These are phyloP conservation scores for Phialophora tarda DNA, from an alignment of 2,329 filamentous ascomycete species.

Conservation along the genomic window DNA sequence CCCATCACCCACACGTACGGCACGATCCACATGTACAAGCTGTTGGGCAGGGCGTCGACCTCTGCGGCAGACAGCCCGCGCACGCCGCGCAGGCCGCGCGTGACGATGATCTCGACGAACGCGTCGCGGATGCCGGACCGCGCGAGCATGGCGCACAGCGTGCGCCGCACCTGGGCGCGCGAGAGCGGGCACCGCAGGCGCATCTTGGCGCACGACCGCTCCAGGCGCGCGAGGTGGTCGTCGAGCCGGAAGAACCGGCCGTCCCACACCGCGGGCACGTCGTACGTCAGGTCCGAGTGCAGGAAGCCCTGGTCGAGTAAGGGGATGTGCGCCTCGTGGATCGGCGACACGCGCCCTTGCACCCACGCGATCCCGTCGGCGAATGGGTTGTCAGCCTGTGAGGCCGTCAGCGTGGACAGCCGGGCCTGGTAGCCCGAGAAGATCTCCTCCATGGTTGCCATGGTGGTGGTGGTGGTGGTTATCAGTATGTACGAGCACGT, in stretches of 20 bases:
- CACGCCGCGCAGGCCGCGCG: conserved; percentile 54
- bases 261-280: conserved; percentile 60
- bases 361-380: conserved; percentile 57
- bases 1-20: conserved; percentile 60
- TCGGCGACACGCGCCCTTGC: conserved; percentile 50
- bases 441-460: conserved; percentile 54
- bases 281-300: conserved; percentile 60
- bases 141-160: conserved; percentile 53
- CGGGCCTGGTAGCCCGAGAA: conserved; percentile 49
- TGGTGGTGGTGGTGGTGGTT: conserved; percentile 30
- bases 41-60: conserved; percentile 43
- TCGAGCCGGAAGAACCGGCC: conserved; percentile 60
- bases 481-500: too few relatives aligned
- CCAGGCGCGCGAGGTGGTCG: conserved; percentile 55
- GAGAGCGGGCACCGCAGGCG: conserved; percentile 53
- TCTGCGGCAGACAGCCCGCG: conserved; percentile 47
- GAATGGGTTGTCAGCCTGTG: conserved; percentile 48
- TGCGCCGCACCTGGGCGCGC: conserved; percentile 47
- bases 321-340: conserved; percentile 57
- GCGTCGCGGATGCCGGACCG: conserved; percentile 57
- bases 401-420: conserved; percentile 40
- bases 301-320: conserved; percentile 60
- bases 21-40: conserved; percentile 56
- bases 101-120: conserved; percentile 59
- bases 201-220: conserved; percentile 54